These are phyloP conservation scores for Zancudomyces culisetae DNA, from an alignment of 371 early-diverging fungal genomes.

Conservation along the genomic window DNA sequence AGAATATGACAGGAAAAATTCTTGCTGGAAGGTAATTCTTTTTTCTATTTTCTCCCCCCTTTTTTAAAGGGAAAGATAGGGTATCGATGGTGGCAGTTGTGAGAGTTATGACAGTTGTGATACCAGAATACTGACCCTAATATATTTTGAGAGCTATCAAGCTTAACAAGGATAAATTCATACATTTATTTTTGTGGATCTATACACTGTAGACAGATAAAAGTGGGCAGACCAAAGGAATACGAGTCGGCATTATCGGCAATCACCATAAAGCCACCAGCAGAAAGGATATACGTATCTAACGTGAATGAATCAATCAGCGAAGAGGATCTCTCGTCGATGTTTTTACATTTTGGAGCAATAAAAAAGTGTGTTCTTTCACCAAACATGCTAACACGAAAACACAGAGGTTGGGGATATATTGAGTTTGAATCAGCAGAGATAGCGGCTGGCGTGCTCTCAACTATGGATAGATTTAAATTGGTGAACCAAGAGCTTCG, in stretches of 20 bases:
- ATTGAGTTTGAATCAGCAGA: constrained; percentile 39
- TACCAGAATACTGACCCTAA: neutral
- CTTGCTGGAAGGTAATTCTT: constrained; percentile 28
- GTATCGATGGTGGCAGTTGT: neutral
- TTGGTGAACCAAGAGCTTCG: constrained; percentile 45
- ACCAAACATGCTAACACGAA: constrained; percentile 33
- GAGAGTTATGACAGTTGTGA: neutral
- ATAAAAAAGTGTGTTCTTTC: constrained; percentile 29
- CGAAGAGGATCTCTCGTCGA: constrained; percentile 40
- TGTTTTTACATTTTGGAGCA: constrained; percentile 58
- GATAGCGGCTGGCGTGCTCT: constrained; percentile 32
- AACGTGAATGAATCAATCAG: constrained; percentile 49
- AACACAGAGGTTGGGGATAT: constrained; percentile 49
- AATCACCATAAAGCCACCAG: constrained; percentile 30
- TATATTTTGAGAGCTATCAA: neutral
- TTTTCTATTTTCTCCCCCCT: neutral
- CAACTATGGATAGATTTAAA: constrained; percentile 52
- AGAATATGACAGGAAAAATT: constrained; percentile 36
- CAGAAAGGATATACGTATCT: constrained; percentile 46
- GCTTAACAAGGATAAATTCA: neutral
- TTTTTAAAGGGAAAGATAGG: too few species aligned
- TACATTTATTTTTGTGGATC: too few species aligned
- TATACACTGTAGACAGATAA: constrained; percentile 20
- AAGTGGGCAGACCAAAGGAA: constrained; percentile 47
- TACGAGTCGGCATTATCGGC: constrained; percentile 24